Conservation (phyloP, 176 grass and related monocot genomes). For the Ensete glaucum region DNA sequence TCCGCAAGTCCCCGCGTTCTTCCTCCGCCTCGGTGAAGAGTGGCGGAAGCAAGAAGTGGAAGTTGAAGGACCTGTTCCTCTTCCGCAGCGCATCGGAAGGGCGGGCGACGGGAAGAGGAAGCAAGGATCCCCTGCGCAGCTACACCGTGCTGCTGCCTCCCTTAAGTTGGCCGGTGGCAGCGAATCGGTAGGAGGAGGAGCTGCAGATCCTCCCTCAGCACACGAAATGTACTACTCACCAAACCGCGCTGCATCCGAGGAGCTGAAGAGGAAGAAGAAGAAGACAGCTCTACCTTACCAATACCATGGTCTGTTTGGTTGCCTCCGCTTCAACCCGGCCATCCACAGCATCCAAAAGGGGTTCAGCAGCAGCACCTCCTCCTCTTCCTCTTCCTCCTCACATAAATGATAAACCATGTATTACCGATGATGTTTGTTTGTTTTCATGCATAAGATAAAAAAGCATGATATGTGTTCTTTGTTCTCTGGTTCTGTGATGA, state of each 20-base stretch:
- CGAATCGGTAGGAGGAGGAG: constrained; percentile 44
- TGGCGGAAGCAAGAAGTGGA: constrained; percentile 75
- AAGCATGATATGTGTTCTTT: too few relatives aligned
- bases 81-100: constrained; percentile 92
- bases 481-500: too few relatives aligned
- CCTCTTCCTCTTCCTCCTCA: background rate
- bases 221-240: constrained; percentile 59
- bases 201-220: constrained; percentile 25
- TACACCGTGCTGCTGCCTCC: constrained; percentile 42
- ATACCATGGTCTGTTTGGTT: constrained; percentile 69
- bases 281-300: constrained; percentile 84
- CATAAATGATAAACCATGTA: background rate
- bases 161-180: background rate
- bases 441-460: too few relatives aligned
- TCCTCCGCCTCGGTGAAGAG: constrained; percentile 33
- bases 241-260: constrained; percentile 47
- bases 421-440: too few relatives aligned
- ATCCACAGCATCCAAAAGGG: constrained; percentile 70
- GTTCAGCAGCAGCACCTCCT: constrained; percentile 26
- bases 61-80: constrained; percentile 77
- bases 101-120: constrained; percentile 40
- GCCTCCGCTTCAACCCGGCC: constrained; percentile 68
- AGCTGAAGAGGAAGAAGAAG: constrained; percentile 46
- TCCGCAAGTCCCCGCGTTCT: background rate
- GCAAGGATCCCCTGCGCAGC: constrained; percentile 69